Conservation (phyloP, 345 rosid species). For the Bruguiera gymnorhiza region DNA sequence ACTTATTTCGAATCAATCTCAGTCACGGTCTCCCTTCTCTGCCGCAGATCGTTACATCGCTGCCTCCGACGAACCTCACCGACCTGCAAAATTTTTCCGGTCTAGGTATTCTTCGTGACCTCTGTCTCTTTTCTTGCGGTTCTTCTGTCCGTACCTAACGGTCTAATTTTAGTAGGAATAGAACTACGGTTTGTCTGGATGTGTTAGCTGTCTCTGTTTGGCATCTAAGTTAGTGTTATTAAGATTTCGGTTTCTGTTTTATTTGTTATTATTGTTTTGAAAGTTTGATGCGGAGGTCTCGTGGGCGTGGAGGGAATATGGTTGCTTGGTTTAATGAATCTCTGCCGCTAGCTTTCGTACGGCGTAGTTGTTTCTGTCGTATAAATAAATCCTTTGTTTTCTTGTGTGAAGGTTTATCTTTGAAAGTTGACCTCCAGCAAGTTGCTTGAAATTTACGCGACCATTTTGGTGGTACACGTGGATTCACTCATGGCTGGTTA, state of each 20-base stretch:
- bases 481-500: neutral
- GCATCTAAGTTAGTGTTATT: neutral
- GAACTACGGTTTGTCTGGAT: too few species aligned
- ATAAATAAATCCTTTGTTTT: neutral
- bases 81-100: too few species aligned
- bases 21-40: too few species aligned
- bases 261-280: neutral
- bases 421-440: slow-evolving; percentile 6
- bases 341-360: neutral
- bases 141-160: too few species aligned
- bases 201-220: too few species aligned
- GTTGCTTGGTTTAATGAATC: neutral
- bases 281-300: neutral
- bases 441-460: neutral
- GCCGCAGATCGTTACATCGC: too few species aligned
- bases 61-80: too few species aligned
- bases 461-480: neutral
- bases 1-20: too few species aligned
- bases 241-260: neutral
- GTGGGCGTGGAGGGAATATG: neutral
- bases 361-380: neutral
- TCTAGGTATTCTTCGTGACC: too few species aligned
- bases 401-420: neutral
- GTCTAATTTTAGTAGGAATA: too few species aligned
- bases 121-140: too few species aligned